Evolutionary conservation across 179 eudicot genomes (phyloP).

Genomic region (Spergularia azorica): DNA sequence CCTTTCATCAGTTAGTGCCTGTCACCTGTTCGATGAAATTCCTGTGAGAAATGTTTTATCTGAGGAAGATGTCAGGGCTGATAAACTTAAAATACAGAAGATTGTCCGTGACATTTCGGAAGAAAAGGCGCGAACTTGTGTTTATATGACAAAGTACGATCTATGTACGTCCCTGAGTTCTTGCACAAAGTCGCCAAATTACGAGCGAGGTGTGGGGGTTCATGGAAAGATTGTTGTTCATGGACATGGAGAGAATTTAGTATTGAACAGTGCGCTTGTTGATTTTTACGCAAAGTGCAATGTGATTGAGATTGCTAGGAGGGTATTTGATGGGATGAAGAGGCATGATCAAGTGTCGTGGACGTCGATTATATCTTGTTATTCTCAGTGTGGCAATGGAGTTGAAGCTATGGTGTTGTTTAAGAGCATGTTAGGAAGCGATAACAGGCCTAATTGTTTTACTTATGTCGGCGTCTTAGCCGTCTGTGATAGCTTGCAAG

Average conservation of each 20-base stretch:
- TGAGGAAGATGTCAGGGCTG: neutral
- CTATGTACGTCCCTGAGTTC: slow-evolving; percentile 34
- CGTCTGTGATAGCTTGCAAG: slow-evolving; percentile 23
- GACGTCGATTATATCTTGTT: slow-evolving; percentile 41
- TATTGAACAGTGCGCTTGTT: slow-evolving; percentile 37
- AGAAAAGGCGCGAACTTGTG: slow-evolving; percentile 14
- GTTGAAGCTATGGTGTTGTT: slow-evolving; percentile 34
- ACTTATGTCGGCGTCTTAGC: slow-evolving; percentile 36
- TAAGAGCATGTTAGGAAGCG: slow-evolving; percentile 33
- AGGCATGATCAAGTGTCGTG: slow-evolving; percentile 41
- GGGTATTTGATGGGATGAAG: slow-evolving; percentile 37
- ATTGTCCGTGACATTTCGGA: neutral
- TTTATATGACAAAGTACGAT: slow-evolving; percentile 33
- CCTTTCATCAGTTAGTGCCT: slow-evolving; percentile 5
- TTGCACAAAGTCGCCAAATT: slow-evolving; percentile 35
- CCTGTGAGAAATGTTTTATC: neutral
- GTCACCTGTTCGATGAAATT: slow-evolving; percentile 14
- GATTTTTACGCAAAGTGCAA: slow-evolving; percentile 44
- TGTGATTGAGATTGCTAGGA: slow-evolving; percentile 35
- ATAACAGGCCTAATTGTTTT: slow-evolving; percentile 36
- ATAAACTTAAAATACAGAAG: no score
- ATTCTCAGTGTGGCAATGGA: slow-evolving; percentile 24
- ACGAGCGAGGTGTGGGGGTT: slow-evolving; percentile 36
- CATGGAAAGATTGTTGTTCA: slow-evolving; percentile 39
- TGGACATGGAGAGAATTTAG: slow-evolving; percentile 37